Conservation (phyloP, 2,329 filamentous ascomycete genomes). For the Aspergillus caelatus region DNA sequence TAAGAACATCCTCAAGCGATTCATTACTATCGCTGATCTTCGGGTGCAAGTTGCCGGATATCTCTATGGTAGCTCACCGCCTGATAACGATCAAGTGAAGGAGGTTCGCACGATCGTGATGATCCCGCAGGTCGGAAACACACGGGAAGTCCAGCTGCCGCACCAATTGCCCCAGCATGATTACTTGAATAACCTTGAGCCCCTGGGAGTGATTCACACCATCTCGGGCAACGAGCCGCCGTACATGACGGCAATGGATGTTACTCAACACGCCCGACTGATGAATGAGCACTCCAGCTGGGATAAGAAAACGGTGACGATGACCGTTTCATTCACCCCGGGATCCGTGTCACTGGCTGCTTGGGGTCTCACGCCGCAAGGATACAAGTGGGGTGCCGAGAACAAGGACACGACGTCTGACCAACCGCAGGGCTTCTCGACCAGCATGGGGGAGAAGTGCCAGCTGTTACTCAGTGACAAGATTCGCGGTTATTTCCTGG, state of each 20-base stretch:
- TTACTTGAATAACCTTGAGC: conserved; percentile 82
- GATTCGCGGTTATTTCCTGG: conserved; percentile 93
- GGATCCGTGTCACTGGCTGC: conserved; percentile 93
- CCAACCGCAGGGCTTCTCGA: conserved; percentile 90
- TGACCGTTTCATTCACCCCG: conserved; percentile 94
- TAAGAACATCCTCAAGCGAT: conserved; percentile 97
- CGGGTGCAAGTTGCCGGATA: conserved; percentile 96
- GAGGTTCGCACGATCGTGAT: conserved; percentile 96
- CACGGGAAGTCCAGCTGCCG: conserved; percentile 87
- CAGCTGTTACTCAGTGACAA: conserved; percentile 91
- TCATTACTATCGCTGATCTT: conserved; percentile 95
- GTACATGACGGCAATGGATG: conserved; percentile 94
- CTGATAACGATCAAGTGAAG: conserved; percentile 95
- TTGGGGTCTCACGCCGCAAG: conserved; percentile 87
- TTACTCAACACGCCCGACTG: conserved; percentile 88
- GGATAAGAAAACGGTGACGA: conserved; percentile 90
- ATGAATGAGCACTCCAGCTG: conserved; percentile 80
- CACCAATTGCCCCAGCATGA: conserved; percentile 91
- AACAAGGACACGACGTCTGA: conserved; percentile 93
- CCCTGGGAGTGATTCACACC: conserved; percentile 93
- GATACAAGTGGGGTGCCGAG: conserved; percentile 95
- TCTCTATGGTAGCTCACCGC: conserved; percentile 87
- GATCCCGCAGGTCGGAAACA: conserved; percentile 93
- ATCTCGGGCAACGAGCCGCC: conserved; percentile 91
- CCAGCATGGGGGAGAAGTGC: conserved; percentile 90